These are phyloP conservation scores for Exophiala sp. DNA, from an alignment of 2,329 filamentous ascomycete species.

Conservation along the genomic window DNA sequence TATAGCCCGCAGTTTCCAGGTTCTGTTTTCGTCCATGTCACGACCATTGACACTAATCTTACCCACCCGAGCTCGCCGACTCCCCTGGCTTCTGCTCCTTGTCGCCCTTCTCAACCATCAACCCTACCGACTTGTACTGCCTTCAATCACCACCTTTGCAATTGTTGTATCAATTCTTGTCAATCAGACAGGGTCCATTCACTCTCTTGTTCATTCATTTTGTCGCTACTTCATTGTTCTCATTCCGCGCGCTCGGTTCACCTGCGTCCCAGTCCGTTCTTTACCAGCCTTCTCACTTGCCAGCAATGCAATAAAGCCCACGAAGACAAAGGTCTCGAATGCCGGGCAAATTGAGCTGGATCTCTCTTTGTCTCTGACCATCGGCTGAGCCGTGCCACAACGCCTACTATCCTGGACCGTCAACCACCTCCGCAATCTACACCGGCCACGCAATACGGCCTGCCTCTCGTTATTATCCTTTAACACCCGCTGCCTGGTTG, in stretches of 20 bases:
- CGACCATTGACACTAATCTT: neutral
- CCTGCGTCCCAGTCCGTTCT: conserved; percentile 7
- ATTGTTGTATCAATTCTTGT: conserved; percentile 20
- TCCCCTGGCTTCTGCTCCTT: conserved; percentile 10
- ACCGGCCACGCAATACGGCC: conserved; percentile 9
- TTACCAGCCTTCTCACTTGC: conserved; percentile 7
- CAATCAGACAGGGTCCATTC: conserved; percentile 6
- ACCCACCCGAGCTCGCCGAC: neutral
- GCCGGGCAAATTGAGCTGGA: conserved; percentile 26
- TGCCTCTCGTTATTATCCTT: conserved; percentile 8
- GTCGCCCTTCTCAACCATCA: neutral
- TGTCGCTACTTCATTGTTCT: conserved; percentile 16
- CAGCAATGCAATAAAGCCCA: conserved; percentile 15
- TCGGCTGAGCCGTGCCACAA: conserved; percentile 26
- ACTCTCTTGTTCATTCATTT: conserved; percentile 10
- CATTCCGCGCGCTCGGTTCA: conserved; percentile 3
- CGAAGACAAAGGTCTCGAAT: conserved; percentile 5
- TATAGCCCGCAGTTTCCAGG: neutral
- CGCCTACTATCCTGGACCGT: conserved; percentile 8
- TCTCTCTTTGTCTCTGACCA: conserved; percentile 23
- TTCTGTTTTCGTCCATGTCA: neutral
- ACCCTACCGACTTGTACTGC: conserved; percentile 5
- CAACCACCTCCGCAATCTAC: neutral
- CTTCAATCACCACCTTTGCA: conserved; percentile 13
- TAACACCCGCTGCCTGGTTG: conserved; percentile 23